Base-by-base conservation (phyloP, 805 yeast genomes). In the Citeromyces matritensis region DNA sequence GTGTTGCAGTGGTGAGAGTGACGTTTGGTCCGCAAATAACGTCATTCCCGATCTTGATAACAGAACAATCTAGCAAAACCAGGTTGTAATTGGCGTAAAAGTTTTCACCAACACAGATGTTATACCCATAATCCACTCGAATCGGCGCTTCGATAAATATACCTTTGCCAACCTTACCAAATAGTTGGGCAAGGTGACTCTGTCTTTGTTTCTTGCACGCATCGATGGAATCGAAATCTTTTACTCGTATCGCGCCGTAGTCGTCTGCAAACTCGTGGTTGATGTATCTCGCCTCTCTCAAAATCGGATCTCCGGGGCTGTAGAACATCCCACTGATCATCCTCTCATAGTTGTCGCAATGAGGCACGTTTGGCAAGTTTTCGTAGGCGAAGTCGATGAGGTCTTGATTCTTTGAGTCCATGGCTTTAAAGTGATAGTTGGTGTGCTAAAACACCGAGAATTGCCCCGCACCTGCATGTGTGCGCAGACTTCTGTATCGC, bases 11-110 rank as follows among this genome's bases (percentile, higher is more conserved):
- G 19, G 64, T 53, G 28, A 77, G 52, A 3, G 66, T 53, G 4
- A 68, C 72, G 42, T 69, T 69, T 13, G 88, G 86, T 0, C 82
- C 88, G 26, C 70, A 42, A 57, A 68, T 39, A 11, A 69, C 76
- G 33, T 63, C 43, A 40, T 72, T 63, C 6, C 88, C 86, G 35
- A 79, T 61, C 11, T 53, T 63, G 26, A 79, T 70, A 25, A 72
- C 41, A 0, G 77, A 61, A 39, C 74, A 65, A 47, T 79, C 86
- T 27, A 79, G 53, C 30, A 75, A 51, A 1, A 65, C 58, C 27
- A 50, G 39, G 38, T 69, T 70, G 61, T 68, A 72, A 50, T 79
- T 79, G 24, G 67, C 58, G 43, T 72, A 78, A 47, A 73, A 69
- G 19, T 53, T 47, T 35, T 72, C 64, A 2, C 84, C 86, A 11